Conservation (phyloP, 164 flowering plant genomes). For the Brasenia schreberi region DNA sequence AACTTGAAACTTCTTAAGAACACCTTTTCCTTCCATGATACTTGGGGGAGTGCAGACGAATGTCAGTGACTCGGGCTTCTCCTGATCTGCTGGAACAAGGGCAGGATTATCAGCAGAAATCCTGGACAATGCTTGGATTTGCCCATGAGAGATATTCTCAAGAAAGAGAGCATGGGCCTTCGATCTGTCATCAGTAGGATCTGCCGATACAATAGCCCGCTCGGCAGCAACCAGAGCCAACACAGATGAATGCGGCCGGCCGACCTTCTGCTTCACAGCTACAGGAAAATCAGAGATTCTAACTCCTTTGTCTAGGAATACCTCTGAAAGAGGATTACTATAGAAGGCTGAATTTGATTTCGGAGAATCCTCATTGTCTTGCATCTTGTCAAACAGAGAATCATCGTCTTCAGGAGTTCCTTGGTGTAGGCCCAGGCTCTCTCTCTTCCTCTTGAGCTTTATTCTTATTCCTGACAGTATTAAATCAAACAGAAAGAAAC, state of each 20-base stretch:
- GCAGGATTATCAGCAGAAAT: constrained; percentile 44
- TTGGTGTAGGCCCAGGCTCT: constrained; percentile 1
- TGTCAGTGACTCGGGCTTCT: constrained; percentile 12
- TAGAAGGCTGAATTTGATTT: not conserved
- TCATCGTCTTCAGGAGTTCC: constrained; percentile 7
- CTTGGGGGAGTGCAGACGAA: constrained; percentile 60
- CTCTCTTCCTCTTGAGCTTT: constrained; percentile 11
- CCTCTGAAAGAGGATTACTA: constrained; percentile 22
- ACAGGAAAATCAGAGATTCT: constrained; percentile 56
- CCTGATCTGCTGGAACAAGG: constrained; percentile 26
- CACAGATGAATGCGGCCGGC: constrained; percentile 67
- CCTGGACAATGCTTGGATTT: constrained; percentile 74
- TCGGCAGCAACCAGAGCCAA: constrained; percentile 42
- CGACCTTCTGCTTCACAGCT: constrained; percentile 47
- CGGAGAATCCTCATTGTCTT: constrained; percentile 1
- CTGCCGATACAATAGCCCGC: constrained; percentile 28
- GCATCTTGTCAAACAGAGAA: constrained; percentile 1
- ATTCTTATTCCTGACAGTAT: constrained; percentile 5
- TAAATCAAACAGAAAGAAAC: not conserved
- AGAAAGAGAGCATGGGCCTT: constrained; percentile 11
- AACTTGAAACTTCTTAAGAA: constrained; percentile 31
- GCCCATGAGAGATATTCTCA: constrained; percentile 90
- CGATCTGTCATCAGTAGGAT: constrained; percentile 2
- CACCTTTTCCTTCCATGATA: constrained; percentile 73
- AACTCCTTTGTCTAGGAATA: constrained; percentile 27